Conservation (phyloP, 2,329 filamentous ascomycete species). For the Calonectria montana region DNA sequence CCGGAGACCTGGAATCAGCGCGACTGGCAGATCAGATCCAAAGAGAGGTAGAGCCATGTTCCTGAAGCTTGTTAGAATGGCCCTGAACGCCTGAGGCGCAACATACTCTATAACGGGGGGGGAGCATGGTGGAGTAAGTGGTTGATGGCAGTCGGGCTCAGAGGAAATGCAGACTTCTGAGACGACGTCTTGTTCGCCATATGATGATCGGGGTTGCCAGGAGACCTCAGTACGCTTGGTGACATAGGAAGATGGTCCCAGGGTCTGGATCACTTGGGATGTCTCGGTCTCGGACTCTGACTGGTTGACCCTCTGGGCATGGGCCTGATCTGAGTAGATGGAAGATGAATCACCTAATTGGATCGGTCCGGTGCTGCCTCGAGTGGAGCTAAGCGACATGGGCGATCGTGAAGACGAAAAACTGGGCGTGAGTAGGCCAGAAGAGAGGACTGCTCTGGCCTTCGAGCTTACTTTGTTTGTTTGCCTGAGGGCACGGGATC, state of each 20-base stretch:
- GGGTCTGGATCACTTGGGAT: constrained; percentile 18
- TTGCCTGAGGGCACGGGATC: constrained; percentile 48
- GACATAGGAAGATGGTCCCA: constrained; percentile 27
- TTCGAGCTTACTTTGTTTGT: constrained; percentile 31
- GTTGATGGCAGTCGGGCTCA: constrained; percentile 27
- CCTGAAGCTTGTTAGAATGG: constrained; percentile 13
- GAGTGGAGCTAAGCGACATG: constrained; percentile 38
- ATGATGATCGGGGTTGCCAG: constrained; percentile 9
- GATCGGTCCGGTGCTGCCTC: constrained; percentile 38
- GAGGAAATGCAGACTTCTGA: constrained; percentile 35
- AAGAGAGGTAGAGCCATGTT: constrained; percentile 24
- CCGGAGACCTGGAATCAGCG: constrained; percentile 15
- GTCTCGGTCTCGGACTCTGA: constrained; percentile 15
- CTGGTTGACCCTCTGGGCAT: background rate
- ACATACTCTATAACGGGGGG: background rate
- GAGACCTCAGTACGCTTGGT: constrained; percentile 28
- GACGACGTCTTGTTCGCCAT: constrained; percentile 23
- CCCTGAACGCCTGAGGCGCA: background rate
- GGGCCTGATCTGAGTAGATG: constrained; percentile 22
- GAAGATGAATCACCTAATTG: constrained; percentile 29
- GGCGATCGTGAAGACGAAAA: constrained; percentile 42
- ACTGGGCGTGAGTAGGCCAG: constrained; percentile 41
- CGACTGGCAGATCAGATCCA: constrained; percentile 29
- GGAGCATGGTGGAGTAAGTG: constrained; percentile 28
- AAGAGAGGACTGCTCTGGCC: constrained; percentile 32